These are phyloP conservation scores for Hanseniaspora nectarophila DNA, from an alignment of 805 yeast species.

Conservation along the genomic window DNA sequence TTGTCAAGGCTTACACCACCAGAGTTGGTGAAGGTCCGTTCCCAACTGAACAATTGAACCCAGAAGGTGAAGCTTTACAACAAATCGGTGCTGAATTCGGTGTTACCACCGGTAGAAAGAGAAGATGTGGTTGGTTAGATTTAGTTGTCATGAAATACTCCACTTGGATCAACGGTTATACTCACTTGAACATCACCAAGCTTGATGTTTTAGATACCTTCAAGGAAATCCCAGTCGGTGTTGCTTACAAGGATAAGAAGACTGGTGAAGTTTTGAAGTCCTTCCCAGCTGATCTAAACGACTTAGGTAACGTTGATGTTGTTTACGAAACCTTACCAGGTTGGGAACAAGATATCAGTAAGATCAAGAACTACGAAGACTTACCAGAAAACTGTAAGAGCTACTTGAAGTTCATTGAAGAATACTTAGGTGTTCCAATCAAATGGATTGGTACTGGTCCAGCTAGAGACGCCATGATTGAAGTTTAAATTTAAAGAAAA, in stretches of 20 bases:
- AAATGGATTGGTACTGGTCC: constrained; percentile 99
- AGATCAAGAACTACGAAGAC: constrained; percentile 54
- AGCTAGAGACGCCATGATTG: constrained; percentile 84
- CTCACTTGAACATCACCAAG: constrained; percentile 86
- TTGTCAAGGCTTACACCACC: constrained; percentile 95
- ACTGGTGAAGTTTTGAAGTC: constrained; percentile 62
- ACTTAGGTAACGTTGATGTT: constrained; percentile 81
- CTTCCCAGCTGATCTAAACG: constrained; percentile 86
- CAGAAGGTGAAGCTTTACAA: constrained; percentile 75
- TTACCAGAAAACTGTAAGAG: constrained; percentile 80
- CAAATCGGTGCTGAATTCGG: constrained; percentile 90
- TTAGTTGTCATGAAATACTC: constrained; percentile 89
- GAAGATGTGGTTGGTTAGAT: constrained; percentile 99
- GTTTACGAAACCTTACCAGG: constrained; percentile 87
- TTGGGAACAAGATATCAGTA: constrained; percentile 78
- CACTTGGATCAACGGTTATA: constrained; percentile 85
- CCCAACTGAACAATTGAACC: constrained; percentile 93
- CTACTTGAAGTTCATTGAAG: constrained; percentile 76
- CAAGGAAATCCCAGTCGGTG: constrained; percentile 77
- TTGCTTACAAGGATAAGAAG: constrained; percentile 52
- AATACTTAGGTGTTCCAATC: constrained; percentile 69
- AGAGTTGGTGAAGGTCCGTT: constrained; percentile 99
- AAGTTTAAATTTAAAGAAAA: too few relatives aligned
- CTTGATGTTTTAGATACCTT: constrained; percentile 88
- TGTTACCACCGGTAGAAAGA: constrained; percentile 96